Evolutionary conservation across 345 rosid genomes (phyloP).

Genomic region (Stellera chamaejasme): DNA sequence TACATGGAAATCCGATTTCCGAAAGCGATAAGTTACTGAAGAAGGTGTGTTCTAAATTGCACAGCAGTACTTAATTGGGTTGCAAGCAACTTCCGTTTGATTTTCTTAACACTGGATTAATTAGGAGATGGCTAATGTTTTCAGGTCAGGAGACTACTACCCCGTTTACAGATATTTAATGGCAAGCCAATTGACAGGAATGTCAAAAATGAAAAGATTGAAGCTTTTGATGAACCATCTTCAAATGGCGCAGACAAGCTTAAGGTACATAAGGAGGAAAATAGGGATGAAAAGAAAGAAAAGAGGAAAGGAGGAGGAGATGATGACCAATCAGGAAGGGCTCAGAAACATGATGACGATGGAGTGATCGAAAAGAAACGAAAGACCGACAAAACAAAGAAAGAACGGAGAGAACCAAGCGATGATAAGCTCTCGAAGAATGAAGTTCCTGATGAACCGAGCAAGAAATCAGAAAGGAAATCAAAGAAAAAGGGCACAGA

Average conservation of each 20-base stretch:
- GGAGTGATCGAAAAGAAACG: slow-evolving; percentile 13
- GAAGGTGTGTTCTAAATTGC: slow-evolving; percentile 34
- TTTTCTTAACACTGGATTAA: background rate
- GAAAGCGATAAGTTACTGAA: slow-evolving; percentile 55
- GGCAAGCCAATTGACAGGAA: slow-evolving; percentile 49
- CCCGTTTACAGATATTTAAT: slow-evolving; percentile 63
- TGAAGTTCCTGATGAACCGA: slow-evolving; percentile 14
- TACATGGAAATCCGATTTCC: slow-evolving; percentile 76
- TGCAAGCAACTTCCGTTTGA: too few species aligned
- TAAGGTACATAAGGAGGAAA: slow-evolving; percentile 19
- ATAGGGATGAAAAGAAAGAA: slow-evolving; percentile 11
- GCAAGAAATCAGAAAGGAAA: slow-evolving; percentile 14
- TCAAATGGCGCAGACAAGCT: slow-evolving; percentile 12
- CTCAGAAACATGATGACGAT: slow-evolving; percentile 1
- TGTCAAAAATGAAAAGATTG: slow-evolving; percentile 23
- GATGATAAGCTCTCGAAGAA: slow-evolving; percentile 8
- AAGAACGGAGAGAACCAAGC: slow-evolving; percentile 14
- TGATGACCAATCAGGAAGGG: background rate
- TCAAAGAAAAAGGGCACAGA: slow-evolving; percentile 23
- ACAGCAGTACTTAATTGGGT: too few species aligned
- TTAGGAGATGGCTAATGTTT: slow-evolving; percentile 1
- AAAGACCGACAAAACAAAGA: slow-evolving; percentile 23
- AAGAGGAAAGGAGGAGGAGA: slow-evolving; percentile 2
- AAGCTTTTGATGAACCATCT: slow-evolving; percentile 13
- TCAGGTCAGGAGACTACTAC: slow-evolving; percentile 53